Evolutionary conservation across 257 asterid genomes (phyloP).

Genomic region (Primulina tabacum): DNA sequence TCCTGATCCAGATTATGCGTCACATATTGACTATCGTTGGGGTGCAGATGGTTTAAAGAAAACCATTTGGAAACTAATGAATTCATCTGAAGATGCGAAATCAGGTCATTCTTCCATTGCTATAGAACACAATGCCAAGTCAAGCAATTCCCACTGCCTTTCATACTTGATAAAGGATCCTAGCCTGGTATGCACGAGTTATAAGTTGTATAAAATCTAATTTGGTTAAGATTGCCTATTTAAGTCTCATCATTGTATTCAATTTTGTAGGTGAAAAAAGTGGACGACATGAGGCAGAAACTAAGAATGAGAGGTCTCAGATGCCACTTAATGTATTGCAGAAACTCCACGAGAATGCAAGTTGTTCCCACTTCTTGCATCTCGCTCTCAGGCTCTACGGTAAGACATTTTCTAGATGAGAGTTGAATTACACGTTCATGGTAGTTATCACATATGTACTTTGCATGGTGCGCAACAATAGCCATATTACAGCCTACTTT

Average conservation of each 20-base stretch:
- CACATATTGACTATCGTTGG: conserved; percentile 87
- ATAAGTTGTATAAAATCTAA: neutral
- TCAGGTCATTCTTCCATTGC: conserved; percentile 23
- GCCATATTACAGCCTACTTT: neutral
- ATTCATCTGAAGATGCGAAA: conserved; percentile 40
- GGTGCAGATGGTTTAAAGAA: conserved; percentile 75
- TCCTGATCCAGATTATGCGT: conserved; percentile 64
- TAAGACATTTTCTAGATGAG: conserved; percentile 10
- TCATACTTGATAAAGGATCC: conserved; percentile 69
- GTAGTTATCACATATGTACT: neutral
- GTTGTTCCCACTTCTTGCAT: conserved; percentile 84
- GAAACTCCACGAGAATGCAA: conserved; percentile 83
- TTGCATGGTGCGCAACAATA: neutral
- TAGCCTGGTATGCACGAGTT: conserved; percentile 40
- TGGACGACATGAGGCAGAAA: conserved; percentile 81
- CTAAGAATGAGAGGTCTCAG: conserved; percentile 88
- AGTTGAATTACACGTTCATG: neutral
- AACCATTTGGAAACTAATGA: conserved; percentile 80
- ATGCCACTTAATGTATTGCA: conserved; percentile 83
- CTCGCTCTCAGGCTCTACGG: conserved; percentile 94
- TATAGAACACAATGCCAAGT: conserved; percentile 52
- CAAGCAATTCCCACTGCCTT: conserved; percentile 70
- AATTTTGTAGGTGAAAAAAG: conserved; percentile 61
- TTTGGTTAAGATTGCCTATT: neutral
- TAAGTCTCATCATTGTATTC: neutral